Percentiles rank a stretch among this genome's conserved stretches.
phyloP scores from a whole-genome alignment of 805 yeast species.

The Lipomyces japonicus region DNA sequence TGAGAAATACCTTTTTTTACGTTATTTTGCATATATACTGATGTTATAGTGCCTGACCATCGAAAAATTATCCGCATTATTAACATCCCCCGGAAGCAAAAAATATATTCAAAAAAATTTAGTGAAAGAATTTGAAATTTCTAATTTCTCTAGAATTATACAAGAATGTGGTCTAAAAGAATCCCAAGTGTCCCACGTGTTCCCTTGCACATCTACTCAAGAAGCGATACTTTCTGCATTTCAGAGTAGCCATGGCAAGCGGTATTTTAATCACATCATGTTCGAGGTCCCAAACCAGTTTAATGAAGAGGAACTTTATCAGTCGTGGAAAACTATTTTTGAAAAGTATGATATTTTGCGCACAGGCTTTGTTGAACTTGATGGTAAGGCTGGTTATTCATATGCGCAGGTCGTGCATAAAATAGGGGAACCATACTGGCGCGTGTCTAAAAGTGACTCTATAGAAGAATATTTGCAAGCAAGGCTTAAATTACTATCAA shows the following conservation, averaged over 20 bases:
- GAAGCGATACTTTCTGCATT: slow-evolving; percentile 24
- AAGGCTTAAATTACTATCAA: neutral
- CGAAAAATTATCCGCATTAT: slow-evolving; percentile 2
- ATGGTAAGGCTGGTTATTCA: slow-evolving; percentile 4
- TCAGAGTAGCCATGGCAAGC: slow-evolving; percentile 11
- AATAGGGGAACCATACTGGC: slow-evolving; percentile 3
- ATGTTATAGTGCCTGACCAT: slow-evolving; percentile 5
- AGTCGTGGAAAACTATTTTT: slow-evolving; percentile 14
- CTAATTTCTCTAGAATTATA: neutral
- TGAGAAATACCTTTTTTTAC: neutral
- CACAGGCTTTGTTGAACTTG: slow-evolving; percentile 22
- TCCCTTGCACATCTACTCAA: slow-evolving; percentile 28
- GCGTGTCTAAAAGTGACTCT: neutral
- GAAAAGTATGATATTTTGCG: slow-evolving; percentile 22
- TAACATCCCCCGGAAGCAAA: too few relatives aligned
- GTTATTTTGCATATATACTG: neutral
- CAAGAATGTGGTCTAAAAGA: neutral
- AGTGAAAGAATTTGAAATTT: neutral
- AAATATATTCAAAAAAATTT: neutral
- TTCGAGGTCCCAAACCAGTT: slow-evolving; percentile 17
- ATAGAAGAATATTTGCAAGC: neutral
- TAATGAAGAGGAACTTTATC: neutral
- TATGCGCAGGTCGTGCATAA: slow-evolving; percentile 25
- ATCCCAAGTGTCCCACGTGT: slow-evolving; percentile 4
- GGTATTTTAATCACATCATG: slow-evolving; percentile 21